These are phyloP conservation scores for Arabis alpina DNA, from an alignment of 345 rosid genomes.

Conservation along the genomic window DNA sequence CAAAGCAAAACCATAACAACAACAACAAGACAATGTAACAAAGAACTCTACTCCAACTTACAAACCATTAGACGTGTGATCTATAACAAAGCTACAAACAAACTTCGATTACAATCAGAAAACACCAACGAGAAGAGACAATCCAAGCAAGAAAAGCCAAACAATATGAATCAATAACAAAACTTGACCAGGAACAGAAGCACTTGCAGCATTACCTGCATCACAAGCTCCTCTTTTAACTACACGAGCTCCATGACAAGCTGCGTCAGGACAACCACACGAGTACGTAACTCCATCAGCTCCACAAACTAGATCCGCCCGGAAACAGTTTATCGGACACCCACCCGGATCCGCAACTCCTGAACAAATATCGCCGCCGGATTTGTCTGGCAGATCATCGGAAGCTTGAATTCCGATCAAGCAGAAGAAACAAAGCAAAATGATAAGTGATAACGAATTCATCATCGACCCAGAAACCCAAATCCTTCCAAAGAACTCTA, in stretches of 20 bases:
- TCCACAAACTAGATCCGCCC: conserved; percentile 90
- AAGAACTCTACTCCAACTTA: conserved; percentile 16
- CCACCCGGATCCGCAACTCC: conserved; percentile 36
- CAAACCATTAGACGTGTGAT: conserved; percentile 33
- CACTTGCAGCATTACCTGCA: conserved; percentile 65
- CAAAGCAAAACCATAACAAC: conserved; percentile 4
- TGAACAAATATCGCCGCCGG: conserved; percentile 47
- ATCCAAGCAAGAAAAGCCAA: conserved; percentile 88
- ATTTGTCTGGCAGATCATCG: conserved; percentile 21
- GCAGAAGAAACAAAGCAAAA: conserved; percentile 31
- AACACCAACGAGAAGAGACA: conserved; percentile 74
- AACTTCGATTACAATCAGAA: conserved; percentile 48
- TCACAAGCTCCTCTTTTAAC: conserved; percentile 78
- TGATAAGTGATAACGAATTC: conserved; percentile 28
- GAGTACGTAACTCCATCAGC: conserved; percentile 82
- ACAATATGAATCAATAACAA: conserved; percentile 84
- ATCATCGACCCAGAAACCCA: conserved; percentile 18
- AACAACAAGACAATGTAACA: background rate
- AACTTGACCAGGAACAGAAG: conserved; percentile 85
- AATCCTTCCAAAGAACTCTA: background rate
- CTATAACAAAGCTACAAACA: conserved; percentile 18
- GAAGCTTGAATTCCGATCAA: conserved; percentile 45
- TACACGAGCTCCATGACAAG: conserved; percentile 67
- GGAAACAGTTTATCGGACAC: conserved; percentile 82
- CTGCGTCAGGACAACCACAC: conserved; percentile 95